Conservation (phyloP, 129 eudicot species). For the Artemisia annua region DNA sequence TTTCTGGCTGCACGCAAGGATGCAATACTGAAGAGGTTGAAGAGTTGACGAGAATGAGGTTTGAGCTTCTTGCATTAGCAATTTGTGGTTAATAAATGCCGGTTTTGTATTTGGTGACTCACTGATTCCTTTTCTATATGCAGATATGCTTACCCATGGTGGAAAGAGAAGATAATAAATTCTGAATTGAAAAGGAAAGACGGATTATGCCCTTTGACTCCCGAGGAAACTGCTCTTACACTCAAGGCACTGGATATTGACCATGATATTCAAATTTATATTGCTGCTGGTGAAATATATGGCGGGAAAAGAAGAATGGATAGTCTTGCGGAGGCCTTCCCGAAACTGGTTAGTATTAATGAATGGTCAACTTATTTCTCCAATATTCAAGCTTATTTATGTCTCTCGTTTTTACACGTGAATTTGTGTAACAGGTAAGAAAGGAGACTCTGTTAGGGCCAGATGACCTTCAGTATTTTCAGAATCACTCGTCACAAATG, state of each 20-base stretch:
- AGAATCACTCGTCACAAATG: constrained; percentile 98
- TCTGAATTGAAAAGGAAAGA: constrained; percentile 87
- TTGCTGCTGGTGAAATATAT: constrained; percentile 98
- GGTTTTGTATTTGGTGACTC: constrained; percentile 14
- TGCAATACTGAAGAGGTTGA: constrained; percentile 84
- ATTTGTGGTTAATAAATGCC: constrained; percentile 1
- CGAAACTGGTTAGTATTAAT: constrained; percentile 66
- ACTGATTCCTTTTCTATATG: background rate
- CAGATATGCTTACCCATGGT: constrained; percentile 99
- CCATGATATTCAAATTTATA: constrained; percentile 77
- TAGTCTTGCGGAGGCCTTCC: constrained; percentile 72
- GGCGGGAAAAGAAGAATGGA: constrained; percentile 87
- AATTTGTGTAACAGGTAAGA: constrained; percentile 60
- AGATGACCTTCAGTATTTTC: constrained; percentile 78
- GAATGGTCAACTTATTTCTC: background rate
- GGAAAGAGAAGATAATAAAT: constrained; percentile 96
- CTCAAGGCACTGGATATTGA: constrained; percentile 86
- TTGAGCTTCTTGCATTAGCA: constrained; percentile 15
- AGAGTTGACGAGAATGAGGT: constrained; percentile 94
- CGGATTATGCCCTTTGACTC: constrained; percentile 97
- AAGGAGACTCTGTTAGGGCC: constrained; percentile 88
- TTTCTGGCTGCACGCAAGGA: constrained; percentile 97
- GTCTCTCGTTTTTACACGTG: background rate
- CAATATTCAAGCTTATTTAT: background rate
- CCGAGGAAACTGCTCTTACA: constrained; percentile 94